Evolutionary conservation across 345 rosid species (phyloP), one percentile per base, ranked within the genome.

Genomic region (Camelina laxa): DNA sequence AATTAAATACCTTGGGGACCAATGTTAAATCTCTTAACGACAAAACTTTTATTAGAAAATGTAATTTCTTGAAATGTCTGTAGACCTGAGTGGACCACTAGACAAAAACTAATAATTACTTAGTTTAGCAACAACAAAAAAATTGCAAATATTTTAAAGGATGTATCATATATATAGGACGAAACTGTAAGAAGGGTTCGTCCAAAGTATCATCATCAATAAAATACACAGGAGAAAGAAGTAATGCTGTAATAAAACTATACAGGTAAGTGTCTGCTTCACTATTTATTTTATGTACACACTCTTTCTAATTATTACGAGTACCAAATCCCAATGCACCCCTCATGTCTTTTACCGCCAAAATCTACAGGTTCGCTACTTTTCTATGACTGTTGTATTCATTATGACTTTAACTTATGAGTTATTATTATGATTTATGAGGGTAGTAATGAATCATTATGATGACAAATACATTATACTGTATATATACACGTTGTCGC

Each of bases 281-380:
- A 14, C 38, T 72, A 77, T 71, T 57, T 71, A 70, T 35, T 35
- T 21, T 62, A 12, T n/a, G 60, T 70, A 48, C 76, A 9, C 48
- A 27, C 4, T 77, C 80, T 76, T 55, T 63, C 72, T 77, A 72
- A 70, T 70, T 57, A 70, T 65, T 57, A 77, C 57, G 39, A 65
- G 16, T 56, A 49, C 9, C 80, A 77, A 77, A 77, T 77, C 73
- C 72, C 80, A 9, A 77, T 59, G 76, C 56, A 27, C 7, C 15
- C 15, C 30, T 21, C 80, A 57, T 64, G 35, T 77, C 80, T 77
- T 64, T 70, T 77, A 65, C 67, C 80, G 70, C 71, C 67, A 47
- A 56, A 27, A 63, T 47, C 75, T 44, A 62, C 61, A 56, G 10
- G 42, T 48, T 75, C 64, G 19, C 44, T 36, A 7, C 11, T 24